Evolutionary conservation across 1,284 basidiomycete genomes (phyloP).

Genomic region (Marasmius sp.): DNA sequence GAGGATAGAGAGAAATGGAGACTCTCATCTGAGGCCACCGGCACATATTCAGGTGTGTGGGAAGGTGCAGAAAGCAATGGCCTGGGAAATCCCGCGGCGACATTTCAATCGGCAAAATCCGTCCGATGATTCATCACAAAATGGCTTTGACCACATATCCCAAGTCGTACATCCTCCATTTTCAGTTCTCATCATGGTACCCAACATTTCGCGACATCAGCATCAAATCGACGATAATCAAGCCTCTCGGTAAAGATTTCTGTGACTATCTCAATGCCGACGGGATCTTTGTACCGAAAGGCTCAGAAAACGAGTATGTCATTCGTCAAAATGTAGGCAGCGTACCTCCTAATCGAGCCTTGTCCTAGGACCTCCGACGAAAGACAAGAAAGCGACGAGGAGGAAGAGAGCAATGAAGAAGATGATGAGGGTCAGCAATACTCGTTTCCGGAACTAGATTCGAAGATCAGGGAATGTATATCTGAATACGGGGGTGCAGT

Average conservation of each 20-base stretch:
- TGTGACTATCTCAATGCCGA: constrained; percentile 76
- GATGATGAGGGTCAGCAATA: constrained; percentile 44
- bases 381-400: constrained; percentile 55
- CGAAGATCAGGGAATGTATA: constrained; percentile 69
- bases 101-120: too few species aligned
- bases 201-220: constrained; percentile 68
- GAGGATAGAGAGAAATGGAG: too few species aligned
- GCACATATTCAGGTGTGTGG: too few species aligned
- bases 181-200: constrained; percentile 91
- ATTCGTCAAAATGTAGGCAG: too few species aligned
- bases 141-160: constrained; percentile 14
- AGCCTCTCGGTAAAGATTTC: constrained; percentile 68
- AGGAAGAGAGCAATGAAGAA: constrained; percentile 36
- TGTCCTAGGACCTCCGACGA: constrained; percentile 10
- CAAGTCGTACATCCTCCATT: constrained; percentile 59
- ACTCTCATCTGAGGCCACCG: too few species aligned
- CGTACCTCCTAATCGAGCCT: too few species aligned
- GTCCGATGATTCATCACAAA: too few species aligned
- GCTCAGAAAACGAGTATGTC: constrained; percentile 71
- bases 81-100: too few species aligned
- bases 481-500: constrained; percentile 70
- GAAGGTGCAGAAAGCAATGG: too few species aligned
- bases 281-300: constrained; percentile 80
- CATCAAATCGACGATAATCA: constrained; percentile 80
- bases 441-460: constrained; percentile 79